Base-by-base conservation (phyloP, 768 basidiomycete genomes). In the Cantharellus cinnabarinus region DNA sequence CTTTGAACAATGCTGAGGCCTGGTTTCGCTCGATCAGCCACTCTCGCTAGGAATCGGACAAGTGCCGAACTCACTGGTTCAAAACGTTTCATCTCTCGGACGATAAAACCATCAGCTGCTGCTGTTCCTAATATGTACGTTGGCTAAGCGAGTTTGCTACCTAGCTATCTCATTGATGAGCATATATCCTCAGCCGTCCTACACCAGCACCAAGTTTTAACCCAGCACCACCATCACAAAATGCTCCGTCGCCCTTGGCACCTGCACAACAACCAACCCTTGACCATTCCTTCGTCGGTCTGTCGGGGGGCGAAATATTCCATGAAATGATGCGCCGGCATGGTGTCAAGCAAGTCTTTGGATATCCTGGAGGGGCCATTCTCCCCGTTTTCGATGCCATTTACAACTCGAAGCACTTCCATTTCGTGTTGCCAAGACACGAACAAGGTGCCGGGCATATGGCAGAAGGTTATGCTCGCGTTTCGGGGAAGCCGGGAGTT, bases 301-400 rank as follows among this genome's bases (percentile, higher is more conserved):
- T 93, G 70, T 89, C 89, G 29, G 94, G 94, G 7, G 94, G 94
- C 37, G 79, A 97, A 71, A 97, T 99, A 68, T 95, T 99, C 74
- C 91, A 99, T 70, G 94, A 99, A 72, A 98, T 99, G 94, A 94
- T 99, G 89, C 82, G 93, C 62, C 79, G 94, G 52, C 95, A 99
- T 68, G 80, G 77, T 60, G 93, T 98, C 65, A 95, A 93, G 71
- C 89, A 97, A 66, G 78, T 99, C 52, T 98, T 99, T 66, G 94
- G 94, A 42, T 99, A 98, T 71, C 94, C 94, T 4, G 93, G 93
- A 50, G 94, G 94, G 60, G 95, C 94, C 48, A 97, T 98, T 70
- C 80, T 98, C 41, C 95, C 94, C 62, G 95, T 99, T n/a, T 99
- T 97, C 71, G 94, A 99, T 70, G 95, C 95, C 69, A 99, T 98